Percentiles rank a stretch among this genome's conserved stretches.
These are phyloP conservation scores for Aureobasidium sp. DNA, from an alignment of 2,329 filamentous ascomycete genomes.

Conservation along the genomic window DNA sequence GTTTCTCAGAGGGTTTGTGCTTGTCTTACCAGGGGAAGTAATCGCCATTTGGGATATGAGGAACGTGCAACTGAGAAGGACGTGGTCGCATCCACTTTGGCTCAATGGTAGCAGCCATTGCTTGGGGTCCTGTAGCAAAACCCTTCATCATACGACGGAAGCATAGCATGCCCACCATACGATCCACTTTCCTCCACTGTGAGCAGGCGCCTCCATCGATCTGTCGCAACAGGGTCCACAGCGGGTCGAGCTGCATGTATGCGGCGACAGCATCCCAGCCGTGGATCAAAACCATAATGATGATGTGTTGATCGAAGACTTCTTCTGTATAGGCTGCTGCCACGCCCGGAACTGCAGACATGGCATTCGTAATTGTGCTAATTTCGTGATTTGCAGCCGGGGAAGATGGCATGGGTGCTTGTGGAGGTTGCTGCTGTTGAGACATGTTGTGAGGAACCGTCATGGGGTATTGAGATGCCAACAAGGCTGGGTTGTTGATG, in stretches of 20 bases:
- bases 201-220: not conserved
- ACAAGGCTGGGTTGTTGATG: not conserved
- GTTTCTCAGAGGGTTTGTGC: not conserved
- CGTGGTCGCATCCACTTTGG: constrained; percentile 8
- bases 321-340: not conserved
- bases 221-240: constrained; percentile 4
- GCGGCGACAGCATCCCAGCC: constrained; percentile 2
- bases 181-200: not conserved
- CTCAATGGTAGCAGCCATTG: not conserved
- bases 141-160: constrained; percentile 6
- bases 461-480: constrained; percentile 6
- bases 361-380: constrained; percentile 5
- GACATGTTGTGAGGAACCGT: not conserved
- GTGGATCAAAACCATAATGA: constrained; percentile 2
- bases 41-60: constrained; percentile 4
- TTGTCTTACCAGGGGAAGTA: constrained; percentile 7
- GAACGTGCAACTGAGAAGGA: constrained; percentile 4
- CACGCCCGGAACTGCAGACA: not conserved
- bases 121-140: not conserved
- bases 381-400: not conserved
- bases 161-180: not conserved
- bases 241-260: constrained; percentile 5
- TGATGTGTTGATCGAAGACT: constrained; percentile 6
- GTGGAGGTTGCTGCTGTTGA: not conserved
- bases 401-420: not conserved